phyloP scores from a whole-genome alignment of 768 basidiomycete genomes.

The Serendipita sp. region DNA sequence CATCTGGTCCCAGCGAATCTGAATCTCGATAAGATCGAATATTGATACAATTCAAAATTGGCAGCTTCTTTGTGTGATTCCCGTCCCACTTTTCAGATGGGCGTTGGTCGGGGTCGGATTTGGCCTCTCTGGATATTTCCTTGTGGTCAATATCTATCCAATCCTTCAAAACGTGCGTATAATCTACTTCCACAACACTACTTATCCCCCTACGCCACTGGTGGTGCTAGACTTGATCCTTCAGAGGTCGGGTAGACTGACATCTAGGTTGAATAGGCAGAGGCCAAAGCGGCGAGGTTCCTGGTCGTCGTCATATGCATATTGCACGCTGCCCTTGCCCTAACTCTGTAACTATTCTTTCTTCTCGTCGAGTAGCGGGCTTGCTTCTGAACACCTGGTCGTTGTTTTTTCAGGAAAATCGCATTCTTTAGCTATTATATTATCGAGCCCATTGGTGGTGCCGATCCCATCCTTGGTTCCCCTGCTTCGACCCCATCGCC shows the following conservation, averaged over 20 bases:
- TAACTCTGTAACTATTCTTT: conserved; percentile 36
- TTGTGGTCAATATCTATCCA: conserved; percentile 74
- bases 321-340: conserved; percentile 63
- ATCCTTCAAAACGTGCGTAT: conserved; percentile 61
- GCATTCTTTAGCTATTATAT: conserved; percentile 50
- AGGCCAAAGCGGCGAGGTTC: conserved; percentile 71
- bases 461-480: conserved; percentile 16
- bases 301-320: conserved; percentile 59
- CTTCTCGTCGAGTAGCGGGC: not conserved
- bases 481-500: not conserved
- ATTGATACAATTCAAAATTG: not conserved
- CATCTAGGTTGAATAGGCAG: conserved; percentile 35
- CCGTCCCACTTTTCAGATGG: conserved; percentile 72
- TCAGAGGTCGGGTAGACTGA: not conserved
- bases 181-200: not conserved
- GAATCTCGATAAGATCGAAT: not conserved
- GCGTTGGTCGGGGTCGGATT: conserved; percentile 56
- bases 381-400: not conserved
- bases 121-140: conserved; percentile 72
- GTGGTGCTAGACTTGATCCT: not conserved
- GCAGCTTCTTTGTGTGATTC: conserved; percentile 73
- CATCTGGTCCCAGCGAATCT: too few species aligned
- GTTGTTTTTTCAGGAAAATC: conserved; percentile 32
- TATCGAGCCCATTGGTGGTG: conserved; percentile 24
- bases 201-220: not conserved